Evolutionary conservation across 1,139 yeast genomes (phyloP).

Genomic region (Yamadazyma trypodendri): DNA sequence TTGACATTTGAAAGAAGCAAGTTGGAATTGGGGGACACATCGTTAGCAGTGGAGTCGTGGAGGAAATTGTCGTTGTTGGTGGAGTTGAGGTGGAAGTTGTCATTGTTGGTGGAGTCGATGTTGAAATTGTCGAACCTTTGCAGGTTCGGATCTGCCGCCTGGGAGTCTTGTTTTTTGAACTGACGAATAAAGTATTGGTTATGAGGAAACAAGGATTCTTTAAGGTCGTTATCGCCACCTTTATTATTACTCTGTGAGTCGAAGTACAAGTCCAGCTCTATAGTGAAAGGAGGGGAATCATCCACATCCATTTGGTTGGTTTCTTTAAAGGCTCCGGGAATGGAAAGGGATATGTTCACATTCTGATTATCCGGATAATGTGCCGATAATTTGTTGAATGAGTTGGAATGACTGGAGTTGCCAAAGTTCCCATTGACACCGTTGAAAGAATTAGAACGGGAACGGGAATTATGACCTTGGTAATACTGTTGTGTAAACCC

Average conservation of each 20-base stretch:
- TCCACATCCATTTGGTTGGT: slow-evolving; percentile 37
- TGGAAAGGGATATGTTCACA: slow-evolving; percentile 1
- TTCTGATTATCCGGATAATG: not conserved
- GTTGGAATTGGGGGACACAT: slow-evolving; percentile 9
- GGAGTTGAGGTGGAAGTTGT: not conserved
- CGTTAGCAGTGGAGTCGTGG: not conserved
- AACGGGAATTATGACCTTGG: not conserved
- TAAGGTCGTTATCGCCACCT: slow-evolving; percentile 3
- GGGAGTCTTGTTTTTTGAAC: slow-evolving; percentile 4
- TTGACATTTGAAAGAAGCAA: slow-evolving; percentile 5
- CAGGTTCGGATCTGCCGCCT: too few species aligned
- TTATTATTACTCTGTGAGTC: slow-evolving; percentile 16
- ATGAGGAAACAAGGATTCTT: slow-evolving; percentile 15
- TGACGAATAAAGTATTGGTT: slow-evolving; percentile 15
- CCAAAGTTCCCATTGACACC: not conserved
- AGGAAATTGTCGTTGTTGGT: slow-evolving; percentile 1
- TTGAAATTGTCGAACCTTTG: not conserved
- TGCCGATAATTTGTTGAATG: not conserved
- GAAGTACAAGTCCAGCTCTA: slow-evolving; percentile 32
- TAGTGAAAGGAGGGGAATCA: slow-evolving; percentile 40
- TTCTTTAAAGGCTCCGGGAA: slow-evolving; percentile 34
- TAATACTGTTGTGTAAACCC: too few species aligned
- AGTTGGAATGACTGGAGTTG: slow-evolving; percentile 2
- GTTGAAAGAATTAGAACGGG: not conserved
- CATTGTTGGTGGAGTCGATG: not conserved